These are phyloP conservation scores for Ramularia collo-cygni DNA, from an alignment of 2,329 filamentous ascomycete genomes.

Conservation along the genomic window DNA sequence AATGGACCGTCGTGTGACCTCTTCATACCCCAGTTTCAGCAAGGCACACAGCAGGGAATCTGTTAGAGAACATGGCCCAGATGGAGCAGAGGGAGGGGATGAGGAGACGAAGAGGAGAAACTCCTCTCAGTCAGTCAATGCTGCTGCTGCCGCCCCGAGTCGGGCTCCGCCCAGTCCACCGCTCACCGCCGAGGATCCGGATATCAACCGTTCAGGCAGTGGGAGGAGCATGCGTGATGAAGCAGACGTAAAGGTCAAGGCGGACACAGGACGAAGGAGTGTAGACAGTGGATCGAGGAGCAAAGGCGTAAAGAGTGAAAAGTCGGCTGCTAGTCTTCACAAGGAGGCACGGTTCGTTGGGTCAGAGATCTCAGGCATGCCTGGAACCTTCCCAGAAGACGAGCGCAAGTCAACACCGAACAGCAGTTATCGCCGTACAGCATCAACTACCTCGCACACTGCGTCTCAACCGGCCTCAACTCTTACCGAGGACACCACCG, in stretches of 20 bases:
- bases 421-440: conserved; percentile 30
- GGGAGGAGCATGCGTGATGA: conserved; percentile 38
- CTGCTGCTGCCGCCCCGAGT: conserved; percentile 11
- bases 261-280: conserved; percentile 35
- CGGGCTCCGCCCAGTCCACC: conserved; percentile 43
- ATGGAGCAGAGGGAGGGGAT: conserved; percentile 36
- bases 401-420: conserved; percentile 34
- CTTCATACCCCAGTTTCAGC: conserved; percentile 77
- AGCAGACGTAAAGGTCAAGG: conserved; percentile 32
- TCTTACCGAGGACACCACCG: conserved; percentile 35
- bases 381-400: conserved; percentile 28
- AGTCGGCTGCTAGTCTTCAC: conserved; percentile 39
- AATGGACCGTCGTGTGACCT: conserved; percentile 38
- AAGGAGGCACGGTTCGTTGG: conserved; percentile 32
- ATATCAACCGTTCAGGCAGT: conserved; percentile 39
- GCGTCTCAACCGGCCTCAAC: conserved; percentile 34
- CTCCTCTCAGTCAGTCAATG: conserved; percentile 21
- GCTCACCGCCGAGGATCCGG: conserved; percentile 38
- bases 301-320: conserved; percentile 26
- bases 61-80: conserved; percentile 52
- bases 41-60: conserved; percentile 89
- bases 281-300: conserved; percentile 35
- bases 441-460: conserved; percentile 21
- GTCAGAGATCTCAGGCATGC: conserved; percentile 38
- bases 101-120: conserved; percentile 23